Conservation (phyloP, 345 rosid species). For the Bruguiera parviflora region DNA sequence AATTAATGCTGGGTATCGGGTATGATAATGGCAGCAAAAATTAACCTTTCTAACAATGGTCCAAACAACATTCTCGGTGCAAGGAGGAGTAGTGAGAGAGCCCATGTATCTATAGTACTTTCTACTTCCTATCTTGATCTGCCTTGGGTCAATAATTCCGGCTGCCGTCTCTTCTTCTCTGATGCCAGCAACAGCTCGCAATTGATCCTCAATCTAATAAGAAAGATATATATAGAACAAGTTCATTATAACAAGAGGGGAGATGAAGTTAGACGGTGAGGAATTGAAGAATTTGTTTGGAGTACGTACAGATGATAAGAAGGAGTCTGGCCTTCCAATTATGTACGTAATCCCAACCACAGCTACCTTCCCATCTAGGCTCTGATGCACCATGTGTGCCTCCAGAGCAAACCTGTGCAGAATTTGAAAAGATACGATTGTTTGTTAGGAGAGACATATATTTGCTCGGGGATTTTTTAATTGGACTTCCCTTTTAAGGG, state of each 20-base stretch:
- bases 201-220: constrained; percentile 37
- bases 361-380: constrained; percentile 43
- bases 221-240: background rate
- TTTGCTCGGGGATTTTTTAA: no score
- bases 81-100: constrained; percentile 81
- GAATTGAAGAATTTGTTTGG: background rate
- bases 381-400: constrained; percentile 68
- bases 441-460: background rate
- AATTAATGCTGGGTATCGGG: no score
- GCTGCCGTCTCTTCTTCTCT: constrained; percentile 24
- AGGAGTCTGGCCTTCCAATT: constrained; percentile 54
- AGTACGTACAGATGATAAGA: constrained; percentile 44
- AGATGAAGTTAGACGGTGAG: background rate
- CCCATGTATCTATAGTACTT: constrained; percentile 73
- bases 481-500: no score
- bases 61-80: constrained; percentile 72
- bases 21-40: background rate
- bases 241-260: background rate
- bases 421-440: background rate
- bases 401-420: constrained; percentile 54
- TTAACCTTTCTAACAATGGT: constrained; percentile 54
- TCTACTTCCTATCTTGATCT: constrained; percentile 45
- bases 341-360: constrained; percentile 66
- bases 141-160: constrained; percentile 54
- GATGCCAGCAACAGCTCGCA: constrained; percentile 29